Conservation (phyloP, 2,329 filamentous ascomycete species). For the Diplodia corticola region DNA sequence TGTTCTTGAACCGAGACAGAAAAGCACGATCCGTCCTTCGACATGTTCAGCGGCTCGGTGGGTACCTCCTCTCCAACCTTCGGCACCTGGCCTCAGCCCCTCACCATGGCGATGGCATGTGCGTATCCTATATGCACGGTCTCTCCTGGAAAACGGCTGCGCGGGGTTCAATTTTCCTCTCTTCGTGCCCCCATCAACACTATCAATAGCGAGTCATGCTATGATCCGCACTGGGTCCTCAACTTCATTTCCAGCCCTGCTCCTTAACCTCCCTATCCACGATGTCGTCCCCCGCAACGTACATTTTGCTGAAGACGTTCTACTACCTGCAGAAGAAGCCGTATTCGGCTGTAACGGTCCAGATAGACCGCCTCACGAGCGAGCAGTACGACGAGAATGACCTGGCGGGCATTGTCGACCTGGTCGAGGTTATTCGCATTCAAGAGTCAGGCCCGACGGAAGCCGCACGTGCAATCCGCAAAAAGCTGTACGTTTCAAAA, state of each 20-base stretch:
- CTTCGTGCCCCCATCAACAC: conserved; percentile 5
- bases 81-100: background rate
- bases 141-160: background rate
- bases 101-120: background rate
- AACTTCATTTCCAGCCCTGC: conserved; percentile 17
- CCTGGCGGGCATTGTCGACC: conserved; percentile 84
- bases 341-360: conserved; percentile 90
- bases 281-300: conserved; percentile 20
- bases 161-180: background rate
- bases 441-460: conserved; percentile 85
- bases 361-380: conserved; percentile 85
- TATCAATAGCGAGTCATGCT: conserved; percentile 21
- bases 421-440: conserved; percentile 90
- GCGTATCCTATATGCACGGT: background rate
- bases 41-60: conserved; percentile 21
- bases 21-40: background rate
- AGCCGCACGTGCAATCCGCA: conserved; percentile 86
- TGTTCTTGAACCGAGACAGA: background rate
- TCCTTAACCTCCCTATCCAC: conserved; percentile 19
- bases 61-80: background rate
- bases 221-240: conserved; percentile 17
- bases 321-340: conserved; percentile 64
- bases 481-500: conserved; percentile 70
- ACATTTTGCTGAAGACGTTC: conserved; percentile 19
- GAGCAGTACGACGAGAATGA: conserved; percentile 91